Conservation (phyloP, 345 rosid species). For the Aethionema arabicum region DNA sequence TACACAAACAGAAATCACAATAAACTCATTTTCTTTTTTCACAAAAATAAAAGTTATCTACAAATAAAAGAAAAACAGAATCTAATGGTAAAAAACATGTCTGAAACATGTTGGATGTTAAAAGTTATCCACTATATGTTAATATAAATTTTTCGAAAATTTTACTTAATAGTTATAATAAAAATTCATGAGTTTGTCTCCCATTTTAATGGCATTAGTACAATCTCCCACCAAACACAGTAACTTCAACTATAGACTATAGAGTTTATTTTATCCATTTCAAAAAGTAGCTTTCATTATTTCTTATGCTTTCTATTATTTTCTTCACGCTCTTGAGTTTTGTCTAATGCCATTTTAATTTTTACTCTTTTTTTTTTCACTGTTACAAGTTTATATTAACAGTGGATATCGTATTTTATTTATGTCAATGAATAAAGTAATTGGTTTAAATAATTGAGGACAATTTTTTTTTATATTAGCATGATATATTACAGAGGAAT, state of each 20-base stretch:
- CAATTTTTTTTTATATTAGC: too few species aligned
- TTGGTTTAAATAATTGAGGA: not conserved
- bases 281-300: conserved; percentile 36
- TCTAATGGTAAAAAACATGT: conserved; percentile 40
- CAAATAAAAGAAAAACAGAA: conserved; percentile 24
- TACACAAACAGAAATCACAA: conserved; percentile 31
- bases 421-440: not conserved
- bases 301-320: conserved; percentile 26
- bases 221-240: conserved; percentile 37
- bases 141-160: conserved; percentile 27
- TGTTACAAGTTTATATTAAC: conserved; percentile 4
- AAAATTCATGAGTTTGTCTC: conserved; percentile 32
- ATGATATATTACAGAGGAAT: too few species aligned
- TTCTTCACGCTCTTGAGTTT: conserved; percentile 29
- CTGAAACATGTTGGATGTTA: conserved; percentile 37
- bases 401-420: not conserved
- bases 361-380: not conserved
- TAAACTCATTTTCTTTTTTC: conserved; percentile 23
- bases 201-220: conserved; percentile 35
- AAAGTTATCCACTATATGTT: conserved; percentile 33
- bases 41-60: conserved; percentile 24
- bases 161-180: conserved; percentile 29
- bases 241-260: conserved; percentile 34
- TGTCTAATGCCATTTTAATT: conserved; percentile 21
- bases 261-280: conserved; percentile 6